A percentile compares a stretch with the other conserved stretches of the same genome.
phyloP scores from a whole-genome alignment of 345 rosid species.

The Mallotus nudiflorus region DNA sequence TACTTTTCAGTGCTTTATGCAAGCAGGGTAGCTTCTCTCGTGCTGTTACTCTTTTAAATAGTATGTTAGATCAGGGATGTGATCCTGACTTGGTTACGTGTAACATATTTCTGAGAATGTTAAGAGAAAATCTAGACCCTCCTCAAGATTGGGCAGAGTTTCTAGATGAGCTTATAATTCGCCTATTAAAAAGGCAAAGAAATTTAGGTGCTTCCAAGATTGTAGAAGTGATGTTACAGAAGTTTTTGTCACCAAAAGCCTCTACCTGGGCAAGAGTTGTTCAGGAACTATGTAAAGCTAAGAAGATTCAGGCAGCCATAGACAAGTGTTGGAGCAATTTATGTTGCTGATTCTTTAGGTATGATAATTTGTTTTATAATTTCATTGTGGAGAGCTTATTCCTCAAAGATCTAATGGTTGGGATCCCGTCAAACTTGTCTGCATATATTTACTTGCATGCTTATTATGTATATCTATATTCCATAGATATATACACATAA shows the following conservation, averaged over 20 bases:
- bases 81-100: slow-evolving; percentile 85
- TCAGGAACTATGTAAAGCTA: slow-evolving; percentile 68
- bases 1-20: slow-evolving; percentile 74
- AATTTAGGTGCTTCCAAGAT: slow-evolving; percentile 63
- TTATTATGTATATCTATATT: too few species aligned
- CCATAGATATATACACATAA: too few species aligned
- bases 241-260: slow-evolving; percentile 55
- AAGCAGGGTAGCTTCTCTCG: slow-evolving; percentile 51
- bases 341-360: slow-evolving; percentile 37
- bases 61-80: slow-evolving; percentile 72
- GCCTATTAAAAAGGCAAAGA: slow-evolving; percentile 65
- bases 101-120: slow-evolving; percentile 61
- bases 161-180: slow-evolving; percentile 73
- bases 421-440: too few species aligned
- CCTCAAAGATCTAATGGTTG: too few species aligned
- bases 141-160: slow-evolving; percentile 72
- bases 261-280: slow-evolving; percentile 70
- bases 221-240: slow-evolving; percentile 72
- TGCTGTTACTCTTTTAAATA: slow-evolving; percentile 79
- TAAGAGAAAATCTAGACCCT: slow-evolving; percentile 66
- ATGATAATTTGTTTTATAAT: background rate
- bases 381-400: background rate
- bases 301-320: slow-evolving; percentile 59
- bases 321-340: slow-evolving; percentile 63
- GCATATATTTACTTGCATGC: too few species aligned